phyloP scores from a whole-genome alignment of 2,329 filamentous ascomycete genomes.

The Fusarium domesticum region DNA sequence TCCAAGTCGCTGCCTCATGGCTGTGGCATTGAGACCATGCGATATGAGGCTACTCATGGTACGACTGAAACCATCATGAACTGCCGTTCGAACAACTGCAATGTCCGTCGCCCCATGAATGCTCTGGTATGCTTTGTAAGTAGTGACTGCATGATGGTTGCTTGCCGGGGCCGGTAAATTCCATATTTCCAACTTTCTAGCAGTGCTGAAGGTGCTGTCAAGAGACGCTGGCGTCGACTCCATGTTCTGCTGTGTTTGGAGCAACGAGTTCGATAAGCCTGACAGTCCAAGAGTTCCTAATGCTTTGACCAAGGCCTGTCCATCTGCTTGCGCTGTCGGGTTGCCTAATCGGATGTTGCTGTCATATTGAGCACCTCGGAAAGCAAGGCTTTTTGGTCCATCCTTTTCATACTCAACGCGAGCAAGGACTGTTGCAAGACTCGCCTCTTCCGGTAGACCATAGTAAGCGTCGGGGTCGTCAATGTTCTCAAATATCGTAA shows the following conservation, averaged over 20 bases:
- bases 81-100: constrained; percentile 49
- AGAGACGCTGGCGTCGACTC: constrained; percentile 57
- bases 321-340: constrained; percentile 55
- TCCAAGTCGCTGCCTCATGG: constrained; percentile 54
- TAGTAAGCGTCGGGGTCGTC: constrained; percentile 97
- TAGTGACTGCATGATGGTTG: constrained; percentile 61
- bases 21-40: constrained; percentile 48
- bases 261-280: constrained; percentile 77
- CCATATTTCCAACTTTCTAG: constrained; percentile 85
- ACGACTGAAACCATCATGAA: constrained; percentile 61
- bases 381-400: constrained; percentile 81
- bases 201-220: constrained; percentile 74
- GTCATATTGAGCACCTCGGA: constrained; percentile 87
- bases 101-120: constrained; percentile 65
- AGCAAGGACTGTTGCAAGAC: constrained; percentile 71
- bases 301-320: constrained; percentile 69
- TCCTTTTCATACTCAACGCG: constrained; percentile 87
- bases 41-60: constrained; percentile 57
- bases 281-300: constrained; percentile 79
- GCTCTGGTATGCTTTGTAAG: constrained; percentile 79
- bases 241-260: constrained; percentile 63
- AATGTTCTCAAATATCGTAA: constrained; percentile 84
- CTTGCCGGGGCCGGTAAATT: constrained; percentile 73
- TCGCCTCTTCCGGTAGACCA: constrained; percentile 76
- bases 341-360: constrained; percentile 68